phyloP scores from a whole-genome alignment of 768 basidiomycete genomes.

The Termitomyces sp. region DNA sequence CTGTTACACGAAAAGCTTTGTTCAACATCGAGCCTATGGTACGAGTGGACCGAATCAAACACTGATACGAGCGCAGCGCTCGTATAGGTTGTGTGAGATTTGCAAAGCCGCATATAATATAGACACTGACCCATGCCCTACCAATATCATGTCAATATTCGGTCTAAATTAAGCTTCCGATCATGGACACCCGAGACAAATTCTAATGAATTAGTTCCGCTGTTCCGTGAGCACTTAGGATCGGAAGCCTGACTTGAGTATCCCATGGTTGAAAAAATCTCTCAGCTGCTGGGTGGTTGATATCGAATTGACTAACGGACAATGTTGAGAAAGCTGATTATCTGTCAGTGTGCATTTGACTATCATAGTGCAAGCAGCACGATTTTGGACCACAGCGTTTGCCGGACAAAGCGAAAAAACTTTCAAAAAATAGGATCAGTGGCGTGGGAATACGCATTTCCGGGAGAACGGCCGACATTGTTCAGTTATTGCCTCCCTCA shows the following conservation, averaged over 20 bases:
- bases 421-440: not conserved
- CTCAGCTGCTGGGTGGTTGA: not conserved
- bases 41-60: not conserved
- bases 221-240: not conserved
- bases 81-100: not conserved
- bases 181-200: not conserved
- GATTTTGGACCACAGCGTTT: no score
- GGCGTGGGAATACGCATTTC: constrained; percentile 6
- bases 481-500: constrained; percentile 1
- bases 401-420: not conserved
- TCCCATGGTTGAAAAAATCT: no score
- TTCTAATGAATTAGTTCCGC: not conserved
- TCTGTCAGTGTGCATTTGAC: not conserved
- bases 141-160: not conserved
- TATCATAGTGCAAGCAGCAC: not conserved
- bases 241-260: not conserved
- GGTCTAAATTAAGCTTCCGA: no score
- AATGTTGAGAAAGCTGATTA: not conserved
- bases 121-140: not conserved
- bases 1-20: not conserved
- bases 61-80: no score
- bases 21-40: not conserved
- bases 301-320: not conserved
- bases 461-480: not conserved
- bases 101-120: not conserved